Percentiles rank a stretch among this genome's conserved stretches.
Evolutionary conservation across 345 rosid genomes (phyloP).

Genomic region (Angophora floribunda): DNA sequence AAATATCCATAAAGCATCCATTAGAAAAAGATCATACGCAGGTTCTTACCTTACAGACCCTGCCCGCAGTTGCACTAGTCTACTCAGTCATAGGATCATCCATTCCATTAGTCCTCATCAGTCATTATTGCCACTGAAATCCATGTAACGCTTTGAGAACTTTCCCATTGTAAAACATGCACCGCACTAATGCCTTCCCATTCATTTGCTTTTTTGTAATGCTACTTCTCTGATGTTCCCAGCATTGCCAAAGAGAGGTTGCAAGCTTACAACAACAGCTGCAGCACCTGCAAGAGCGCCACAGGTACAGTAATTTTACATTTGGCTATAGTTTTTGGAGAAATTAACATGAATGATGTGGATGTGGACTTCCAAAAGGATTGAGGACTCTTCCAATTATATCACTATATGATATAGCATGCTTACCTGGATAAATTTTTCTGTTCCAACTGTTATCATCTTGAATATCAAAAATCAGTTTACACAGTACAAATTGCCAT

Average conservation of each 20-base stretch:
- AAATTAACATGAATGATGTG: not conserved
- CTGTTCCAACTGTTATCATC: not conserved
- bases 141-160: not conserved
- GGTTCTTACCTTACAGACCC: not conserved
- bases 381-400: not conserved
- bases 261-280: conserved; percentile 14
- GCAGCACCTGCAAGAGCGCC: conserved; percentile 13
- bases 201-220: not conserved
- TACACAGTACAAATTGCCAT: not conserved
- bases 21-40: not conserved
- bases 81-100: not conserved
- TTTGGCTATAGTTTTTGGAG: not conserved
- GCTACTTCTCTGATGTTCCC: not conserved
- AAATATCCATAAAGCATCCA: not conserved
- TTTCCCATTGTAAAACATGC: not conserved
- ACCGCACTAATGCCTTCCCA: not conserved
- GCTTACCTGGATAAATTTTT: not conserved
- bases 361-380: not conserved
- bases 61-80: not conserved
- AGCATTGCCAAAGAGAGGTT: conserved; percentile 23
- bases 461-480: not conserved
- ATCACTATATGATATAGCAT: not conserved
- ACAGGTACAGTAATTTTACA: conserved; percentile 3
- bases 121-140: not conserved
- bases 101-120: not conserved